A percentile compares a stretch with the other conserved stretches of the same genome.
These are phyloP conservation scores for Cyclocybe aegerita DNA, from an alignment of 768 basidiomycete genomes.

Conservation along the genomic window DNA sequence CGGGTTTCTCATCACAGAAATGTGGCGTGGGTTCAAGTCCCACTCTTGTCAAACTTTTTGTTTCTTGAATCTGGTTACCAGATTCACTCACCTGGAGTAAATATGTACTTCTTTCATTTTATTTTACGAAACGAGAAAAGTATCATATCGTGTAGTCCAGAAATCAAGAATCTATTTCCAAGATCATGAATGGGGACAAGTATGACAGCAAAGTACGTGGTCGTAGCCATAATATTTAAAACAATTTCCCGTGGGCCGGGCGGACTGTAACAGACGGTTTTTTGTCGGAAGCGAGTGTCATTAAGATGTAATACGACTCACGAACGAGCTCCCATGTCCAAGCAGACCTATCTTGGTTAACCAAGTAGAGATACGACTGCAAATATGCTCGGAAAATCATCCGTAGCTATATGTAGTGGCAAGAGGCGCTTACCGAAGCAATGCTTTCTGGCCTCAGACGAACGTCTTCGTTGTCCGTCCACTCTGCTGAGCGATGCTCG, in stretches of 20 bases:
- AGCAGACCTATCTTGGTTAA: slow-evolving; percentile 66
- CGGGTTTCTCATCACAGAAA: slow-evolving; percentile 19
- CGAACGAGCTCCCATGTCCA: slow-evolving; percentile 83
- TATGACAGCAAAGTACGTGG: too few relatives aligned
- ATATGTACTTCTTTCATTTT: too few relatives aligned
- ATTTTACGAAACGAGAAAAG: too few relatives aligned
- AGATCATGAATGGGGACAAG: too few relatives aligned
- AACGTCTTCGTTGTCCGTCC: slow-evolving; percentile 43
- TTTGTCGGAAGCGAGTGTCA: background rate
- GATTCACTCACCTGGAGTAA: too few relatives aligned
- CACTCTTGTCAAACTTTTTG: slow-evolving; percentile 16
- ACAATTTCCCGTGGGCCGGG: slow-evolving; percentile 50
- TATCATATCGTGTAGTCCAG: too few relatives aligned
- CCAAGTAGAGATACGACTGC: slow-evolving; percentile 69
- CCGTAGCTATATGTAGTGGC: background rate
- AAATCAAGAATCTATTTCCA: too few relatives aligned
- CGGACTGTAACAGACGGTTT: slow-evolving; percentile 28
- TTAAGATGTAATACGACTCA: slow-evolving; percentile 33
- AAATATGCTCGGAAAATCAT: background rate
- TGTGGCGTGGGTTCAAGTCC: slow-evolving; percentile 22
- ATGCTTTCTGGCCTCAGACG: slow-evolving; percentile 67
- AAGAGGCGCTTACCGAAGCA: slow-evolving; percentile 48
- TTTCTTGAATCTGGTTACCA: background rate
- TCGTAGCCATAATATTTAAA: too few relatives aligned
- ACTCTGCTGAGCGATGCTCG: slow-evolving; percentile 30